Conservation (phyloP, 176 grass and related monocot genomes). For the Panicum miliaceum region DNA sequence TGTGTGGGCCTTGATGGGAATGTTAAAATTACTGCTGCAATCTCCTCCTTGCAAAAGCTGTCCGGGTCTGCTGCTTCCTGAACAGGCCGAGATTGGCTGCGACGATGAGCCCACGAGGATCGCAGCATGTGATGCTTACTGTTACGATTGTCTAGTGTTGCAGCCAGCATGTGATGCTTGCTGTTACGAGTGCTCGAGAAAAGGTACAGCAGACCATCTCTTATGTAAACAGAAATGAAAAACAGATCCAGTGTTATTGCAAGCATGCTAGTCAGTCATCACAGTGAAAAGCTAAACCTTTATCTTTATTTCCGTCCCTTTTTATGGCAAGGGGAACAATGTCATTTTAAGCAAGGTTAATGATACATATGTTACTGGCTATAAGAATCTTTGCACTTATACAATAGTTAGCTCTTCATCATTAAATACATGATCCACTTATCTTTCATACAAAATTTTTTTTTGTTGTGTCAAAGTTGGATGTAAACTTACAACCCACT, state of each 20-base stretch:
- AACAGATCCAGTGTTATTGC: neutral
- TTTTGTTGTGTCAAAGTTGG: too few species aligned
- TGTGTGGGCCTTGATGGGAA: neutral
- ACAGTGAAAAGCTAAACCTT: neutral
- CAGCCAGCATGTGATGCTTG: too few species aligned
- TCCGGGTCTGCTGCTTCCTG: neutral
- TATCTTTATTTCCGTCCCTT: neutral
- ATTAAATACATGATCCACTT: too few species aligned
- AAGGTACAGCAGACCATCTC: neutral
- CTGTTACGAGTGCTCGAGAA: neutral
- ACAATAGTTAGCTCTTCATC: too few species aligned
- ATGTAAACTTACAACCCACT: too few species aligned
- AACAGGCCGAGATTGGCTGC: slow-evolving; percentile 29
- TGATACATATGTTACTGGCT: too few species aligned
- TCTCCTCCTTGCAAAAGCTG: neutral
- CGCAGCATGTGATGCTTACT: neutral
- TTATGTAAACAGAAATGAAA: neutral
- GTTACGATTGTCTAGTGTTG: neutral
- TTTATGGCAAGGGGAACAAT: neutral
- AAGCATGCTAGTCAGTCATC: neutral
- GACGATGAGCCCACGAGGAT: neutral
- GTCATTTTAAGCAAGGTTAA: too few species aligned
- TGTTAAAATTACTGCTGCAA: neutral
- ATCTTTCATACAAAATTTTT: too few species aligned
- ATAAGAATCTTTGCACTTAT: too few species aligned